Conservation (phyloP, 139 green algal genomes). For the Trebouxia sp. region DNA sequence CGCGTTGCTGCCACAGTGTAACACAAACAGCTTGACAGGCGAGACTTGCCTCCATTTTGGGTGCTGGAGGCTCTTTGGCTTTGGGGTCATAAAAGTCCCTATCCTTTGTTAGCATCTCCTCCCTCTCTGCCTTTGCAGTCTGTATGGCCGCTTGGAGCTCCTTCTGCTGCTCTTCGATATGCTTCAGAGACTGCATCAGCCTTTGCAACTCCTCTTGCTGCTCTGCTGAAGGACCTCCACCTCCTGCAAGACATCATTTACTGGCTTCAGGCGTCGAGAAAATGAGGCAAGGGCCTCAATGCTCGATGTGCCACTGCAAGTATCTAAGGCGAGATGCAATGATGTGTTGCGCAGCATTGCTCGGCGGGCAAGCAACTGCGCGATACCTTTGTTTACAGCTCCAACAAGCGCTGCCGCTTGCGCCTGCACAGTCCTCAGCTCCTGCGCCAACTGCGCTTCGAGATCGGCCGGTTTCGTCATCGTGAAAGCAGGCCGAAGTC, state of each 20-base stretch:
- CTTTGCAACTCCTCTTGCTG: conserved; percentile 5
- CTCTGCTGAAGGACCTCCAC: background rate
- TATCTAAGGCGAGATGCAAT: no score
- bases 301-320: no score
- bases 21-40: no score
- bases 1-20: no score
- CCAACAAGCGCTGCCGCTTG: conserved; percentile 15
- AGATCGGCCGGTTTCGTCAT: conserved; percentile 11
- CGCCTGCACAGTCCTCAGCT: conserved; percentile 1
- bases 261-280: no score
- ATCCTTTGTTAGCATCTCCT: background rate
- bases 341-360: background rate
- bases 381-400: background rate
- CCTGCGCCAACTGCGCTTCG: conserved; percentile 6
- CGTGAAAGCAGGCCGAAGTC: no score
- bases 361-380: background rate
- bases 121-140: conserved; percentile 14
- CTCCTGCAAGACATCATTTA: no score
- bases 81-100: conserved; percentile 4
- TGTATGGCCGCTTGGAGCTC: conserved; percentile 4
- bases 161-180: conserved; percentile 26
- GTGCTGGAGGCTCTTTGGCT: background rate
- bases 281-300: no score
- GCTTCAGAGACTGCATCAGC: conserved; percentile 23
- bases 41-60: conserved; percentile 13